Conservation (phyloP, 495 filamentous ascomycete species). For the Podospora sp. region DNA sequence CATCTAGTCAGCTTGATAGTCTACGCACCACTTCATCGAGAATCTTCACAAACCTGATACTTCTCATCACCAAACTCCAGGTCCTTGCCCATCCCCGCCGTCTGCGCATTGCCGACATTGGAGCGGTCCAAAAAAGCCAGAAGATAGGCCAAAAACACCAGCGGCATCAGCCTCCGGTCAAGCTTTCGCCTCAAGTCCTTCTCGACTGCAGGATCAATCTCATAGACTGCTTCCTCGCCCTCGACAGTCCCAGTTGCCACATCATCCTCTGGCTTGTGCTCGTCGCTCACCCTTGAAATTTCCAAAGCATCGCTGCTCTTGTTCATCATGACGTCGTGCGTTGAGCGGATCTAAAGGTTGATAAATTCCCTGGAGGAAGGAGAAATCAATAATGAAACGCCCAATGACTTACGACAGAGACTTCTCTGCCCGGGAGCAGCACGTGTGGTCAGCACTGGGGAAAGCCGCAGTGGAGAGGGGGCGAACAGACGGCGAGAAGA, state of each 20-base stretch:
- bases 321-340: not conserved
- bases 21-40: too few species aligned
- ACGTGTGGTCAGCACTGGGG: not conserved
- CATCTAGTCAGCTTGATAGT: conserved; percentile 27
- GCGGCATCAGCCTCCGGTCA: conserved; percentile 54
- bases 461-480: not conserved
- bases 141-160: conserved; percentile 60
- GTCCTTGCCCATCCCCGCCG: conserved; percentile 49
- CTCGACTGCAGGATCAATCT: conserved; percentile 58
- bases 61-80: conserved; percentile 45
- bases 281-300: not conserved
- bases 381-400: too few species aligned
- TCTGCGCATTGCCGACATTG: conserved; percentile 70
- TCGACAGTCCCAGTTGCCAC: not conserved
- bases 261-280: not conserved
- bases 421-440: not conserved
- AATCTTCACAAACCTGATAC: conserved; percentile 33
- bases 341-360: too few species aligned
- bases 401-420: not conserved
- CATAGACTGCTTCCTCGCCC: not conserved
- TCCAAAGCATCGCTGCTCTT: not conserved
- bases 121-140: conserved; percentile 69
- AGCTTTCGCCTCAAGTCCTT: conserved; percentile 61
- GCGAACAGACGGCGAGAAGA: not conserved
- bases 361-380: too few species aligned